Evolutionary conservation across 495 filamentous ascomycete genomes (phyloP).

Genomic region (Pseudoneurospora amorphoporcata): DNA sequence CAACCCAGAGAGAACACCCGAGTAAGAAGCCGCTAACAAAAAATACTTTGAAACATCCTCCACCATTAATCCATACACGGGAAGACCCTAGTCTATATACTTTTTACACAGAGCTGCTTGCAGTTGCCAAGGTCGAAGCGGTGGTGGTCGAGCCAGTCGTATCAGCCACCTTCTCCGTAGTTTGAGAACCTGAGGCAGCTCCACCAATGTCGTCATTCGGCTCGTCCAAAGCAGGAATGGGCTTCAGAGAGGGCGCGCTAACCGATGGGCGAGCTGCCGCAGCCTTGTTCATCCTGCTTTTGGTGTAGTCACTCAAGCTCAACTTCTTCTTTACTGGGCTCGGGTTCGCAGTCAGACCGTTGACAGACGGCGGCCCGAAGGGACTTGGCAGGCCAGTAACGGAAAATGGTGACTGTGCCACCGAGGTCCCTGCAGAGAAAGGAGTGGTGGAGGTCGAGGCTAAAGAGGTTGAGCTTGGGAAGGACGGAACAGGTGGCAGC

Average conservation of each 20-base stretch:
- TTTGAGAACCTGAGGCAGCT: constrained; percentile 20
- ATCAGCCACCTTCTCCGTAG: constrained; percentile 22
- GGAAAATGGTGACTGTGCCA: constrained; percentile 44
- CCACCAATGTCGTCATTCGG: constrained; percentile 24
- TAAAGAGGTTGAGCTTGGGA: constrained; percentile 18
- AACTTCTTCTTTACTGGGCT: constrained; percentile 62
- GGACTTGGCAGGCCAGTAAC: constrained; percentile 22
- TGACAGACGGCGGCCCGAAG: constrained; percentile 34
- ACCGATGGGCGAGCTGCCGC: constrained; percentile 31
- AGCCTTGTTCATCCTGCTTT: constrained; percentile 38
- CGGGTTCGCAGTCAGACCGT: constrained; percentile 36
- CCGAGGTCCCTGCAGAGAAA: constrained; percentile 30
- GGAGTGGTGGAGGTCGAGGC: constrained; percentile 31
- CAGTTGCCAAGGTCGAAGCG: constrained; percentile 1
- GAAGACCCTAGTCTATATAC: constrained; percentile 10
- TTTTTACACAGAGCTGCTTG: constrained; percentile 13
- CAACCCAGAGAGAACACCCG: not conserved
- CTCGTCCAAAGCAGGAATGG: constrained; percentile 26
- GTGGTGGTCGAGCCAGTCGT: constrained; percentile 1
- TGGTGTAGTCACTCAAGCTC: constrained; percentile 63
- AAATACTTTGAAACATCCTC: not conserved
- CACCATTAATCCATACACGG: not conserved
- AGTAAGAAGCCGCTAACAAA: not conserved
- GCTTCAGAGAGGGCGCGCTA: constrained; percentile 24
- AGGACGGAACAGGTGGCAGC: constrained; percentile 36